Evolutionary conservation across 768 basidiomycete genomes (phyloP).

Genomic region (Boletus barrowsii): DNA sequence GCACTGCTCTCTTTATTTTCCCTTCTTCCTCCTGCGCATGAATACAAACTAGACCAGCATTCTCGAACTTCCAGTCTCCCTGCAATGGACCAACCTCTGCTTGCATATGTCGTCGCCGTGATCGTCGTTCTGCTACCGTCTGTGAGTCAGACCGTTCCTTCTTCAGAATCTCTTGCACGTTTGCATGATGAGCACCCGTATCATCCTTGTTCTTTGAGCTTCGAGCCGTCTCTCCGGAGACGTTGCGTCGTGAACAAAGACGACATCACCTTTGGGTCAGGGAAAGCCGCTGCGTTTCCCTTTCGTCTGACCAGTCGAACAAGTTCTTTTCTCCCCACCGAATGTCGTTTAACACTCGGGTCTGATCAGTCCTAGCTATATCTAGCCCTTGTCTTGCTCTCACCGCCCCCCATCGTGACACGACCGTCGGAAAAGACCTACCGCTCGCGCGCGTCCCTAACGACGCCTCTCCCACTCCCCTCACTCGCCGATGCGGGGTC

Average conservation of each 20-base stretch:
- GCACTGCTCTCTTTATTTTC: not conserved
- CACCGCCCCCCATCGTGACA: slow-evolving; percentile 64
- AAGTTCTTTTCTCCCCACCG: not conserved
- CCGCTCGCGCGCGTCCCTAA: slow-evolving; percentile 52
- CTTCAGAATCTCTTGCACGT: not conserved
- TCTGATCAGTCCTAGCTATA: slow-evolving; percentile 52
- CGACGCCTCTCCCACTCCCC: slow-evolving; percentile 53
- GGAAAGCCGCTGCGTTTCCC: slow-evolving; percentile 27
- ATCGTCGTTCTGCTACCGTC: slow-evolving; percentile 22
- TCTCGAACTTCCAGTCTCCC: not conserved
- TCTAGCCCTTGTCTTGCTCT: slow-evolving; percentile 66
- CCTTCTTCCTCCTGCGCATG: not conserved
- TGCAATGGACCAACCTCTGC: slow-evolving; percentile 23
- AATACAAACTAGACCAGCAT: not conserved
- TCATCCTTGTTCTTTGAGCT: slow-evolving; percentile 96
- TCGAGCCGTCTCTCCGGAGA: slow-evolving; percentile 45
- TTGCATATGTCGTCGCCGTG: slow-evolving; percentile 22
- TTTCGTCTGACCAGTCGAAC: slow-evolving; percentile 32
- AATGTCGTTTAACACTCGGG: not conserved
- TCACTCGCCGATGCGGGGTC: slow-evolving; percentile 52
- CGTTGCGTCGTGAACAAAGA: slow-evolving; percentile 61
- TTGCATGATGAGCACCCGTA: slow-evolving; percentile 55
- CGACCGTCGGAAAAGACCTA: slow-evolving; percentile 68
- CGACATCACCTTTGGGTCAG: slow-evolving; percentile 57
- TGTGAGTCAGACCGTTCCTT: slow-evolving; percentile 23